Base-by-base conservation (phyloP, 2,329 filamentous ascomycete genomes). In the Canariomyces notabilis region DNA sequence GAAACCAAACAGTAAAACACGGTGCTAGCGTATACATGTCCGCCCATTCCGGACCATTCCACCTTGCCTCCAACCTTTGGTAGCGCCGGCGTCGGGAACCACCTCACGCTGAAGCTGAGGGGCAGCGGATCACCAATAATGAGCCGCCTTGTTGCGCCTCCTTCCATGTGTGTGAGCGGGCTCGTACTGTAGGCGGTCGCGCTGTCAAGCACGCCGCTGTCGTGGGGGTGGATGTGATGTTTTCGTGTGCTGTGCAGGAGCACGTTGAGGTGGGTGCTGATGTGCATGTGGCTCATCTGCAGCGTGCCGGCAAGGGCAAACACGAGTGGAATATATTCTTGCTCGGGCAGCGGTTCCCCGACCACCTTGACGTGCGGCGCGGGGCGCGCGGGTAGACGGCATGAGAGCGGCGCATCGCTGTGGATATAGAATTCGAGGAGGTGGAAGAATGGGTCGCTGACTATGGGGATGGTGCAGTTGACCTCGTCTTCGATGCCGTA, bases 371-470 rank as follows among this genome's bases (percentile, higher is more conserved):
- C 66, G 53, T 78, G 72, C 6, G 71, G 67, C 11, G 75, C 63
- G 0, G 91, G 91, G 6, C 85, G 82, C 0, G 88, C 80, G 21
- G 91, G 89, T 12, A 97, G 80, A 42, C 93, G 90, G 68, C 93
- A 98, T 44, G 89, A 83, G 40, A 97, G 76, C 8, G 93, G 93
- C 15, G 89, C 90, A 68, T 98, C 93, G 71, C 86, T 89, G 75
- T 97, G 93, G 65, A 97, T 84, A 76, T 97, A 97, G 76, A 96
- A 97, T 71, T 97, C 87, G 71, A 91, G 83, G 42, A 91, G 78
- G 68, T 93, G 87, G 74, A 89, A 93, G 74, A 90, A 85, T 33
- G 85, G 79, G 64, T 91, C 87, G 59, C 78, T 76, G 59, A 91
- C 75, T 68, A 87, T 77, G 61, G 84, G 73, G 59, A 93, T 82